phyloP scores from a whole-genome alignment of 371 early-diverging fungal genomes.

The Entomophthora muscae region DNA sequence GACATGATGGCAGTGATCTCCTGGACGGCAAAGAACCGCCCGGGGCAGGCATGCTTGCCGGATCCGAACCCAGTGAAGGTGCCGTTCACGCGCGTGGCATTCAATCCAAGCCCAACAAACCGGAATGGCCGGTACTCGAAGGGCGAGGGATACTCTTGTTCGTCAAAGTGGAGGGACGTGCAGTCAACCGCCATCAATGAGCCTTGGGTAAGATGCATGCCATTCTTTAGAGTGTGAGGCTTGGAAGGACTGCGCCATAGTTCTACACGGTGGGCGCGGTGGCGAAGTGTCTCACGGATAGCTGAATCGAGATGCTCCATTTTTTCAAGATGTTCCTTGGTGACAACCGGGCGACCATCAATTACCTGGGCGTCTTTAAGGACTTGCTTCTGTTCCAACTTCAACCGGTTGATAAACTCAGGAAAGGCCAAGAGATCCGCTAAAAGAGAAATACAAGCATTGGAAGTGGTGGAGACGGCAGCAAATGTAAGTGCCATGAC shows the following conservation, averaged over 20 bases:
- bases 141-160: slow-evolving; percentile 3
- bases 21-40: slow-evolving; percentile 25
- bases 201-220: slow-evolving; percentile 18
- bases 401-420: slow-evolving; percentile 15
- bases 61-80: slow-evolving; percentile 28
- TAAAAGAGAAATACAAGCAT: slow-evolving; percentile 10
- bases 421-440: slow-evolving; percentile 17
- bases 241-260: slow-evolving; percentile 12
- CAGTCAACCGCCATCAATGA: background rate
- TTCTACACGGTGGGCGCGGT: slow-evolving; percentile 7
- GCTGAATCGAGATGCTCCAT: slow-evolving; percentile 21
- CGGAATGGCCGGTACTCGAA: slow-evolving; percentile 18
- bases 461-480: slow-evolving; percentile 17
- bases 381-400: slow-evolving; percentile 17
- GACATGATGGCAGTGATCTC: slow-evolving; percentile 19
- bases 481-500: slow-evolving; percentile 14
- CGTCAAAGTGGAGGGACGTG: slow-evolving; percentile 2
- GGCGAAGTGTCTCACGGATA: slow-evolving; percentile 18
- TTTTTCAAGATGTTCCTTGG: slow-evolving; percentile 12
- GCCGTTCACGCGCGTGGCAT: slow-evolving; percentile 17
- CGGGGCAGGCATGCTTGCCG: slow-evolving; percentile 30
- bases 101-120: slow-evolving; percentile 14
- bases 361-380: slow-evolving; percentile 10
- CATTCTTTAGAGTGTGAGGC: slow-evolving; percentile 15
- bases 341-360: too few relatives aligned